These are phyloP conservation scores for Arachis hypogaea DNA, from an alignment of 306 rosid species.

Conservation along the genomic window DNA sequence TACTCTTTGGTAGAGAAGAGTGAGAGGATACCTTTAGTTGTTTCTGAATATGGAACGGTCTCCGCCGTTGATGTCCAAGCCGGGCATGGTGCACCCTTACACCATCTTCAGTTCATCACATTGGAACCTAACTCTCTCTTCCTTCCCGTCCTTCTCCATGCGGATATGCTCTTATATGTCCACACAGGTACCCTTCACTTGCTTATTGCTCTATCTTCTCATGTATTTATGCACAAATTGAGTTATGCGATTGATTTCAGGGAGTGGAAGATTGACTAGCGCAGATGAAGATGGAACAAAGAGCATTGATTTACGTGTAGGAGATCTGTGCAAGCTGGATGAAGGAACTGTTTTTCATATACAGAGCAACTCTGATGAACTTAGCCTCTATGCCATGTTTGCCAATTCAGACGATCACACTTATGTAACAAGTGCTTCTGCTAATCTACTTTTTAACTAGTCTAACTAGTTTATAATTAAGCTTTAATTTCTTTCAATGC, in stretches of 20 bases:
- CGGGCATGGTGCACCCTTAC: conserved; percentile 49
- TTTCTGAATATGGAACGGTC: conserved; percentile 65
- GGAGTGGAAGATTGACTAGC: conserved; percentile 75
- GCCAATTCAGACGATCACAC: conserved; percentile 51
- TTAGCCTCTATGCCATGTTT: conserved; percentile 73
- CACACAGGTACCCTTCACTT: conserved; percentile 55
- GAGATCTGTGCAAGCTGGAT: conserved; percentile 62
- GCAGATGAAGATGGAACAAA: conserved; percentile 41
- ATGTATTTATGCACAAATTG: too few relatives aligned
- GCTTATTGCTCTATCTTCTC: too few relatives aligned
- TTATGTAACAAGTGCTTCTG: conserved; percentile 47
- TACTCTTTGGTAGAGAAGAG: conserved; percentile 48
- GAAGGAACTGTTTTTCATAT: conserved; percentile 74
- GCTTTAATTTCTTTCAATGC: conserved; percentile 13
- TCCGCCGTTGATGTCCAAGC: conserved; percentile 56
- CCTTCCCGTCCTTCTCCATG: conserved; percentile 86
- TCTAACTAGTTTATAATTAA: neutral
- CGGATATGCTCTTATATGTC: conserved; percentile 75
- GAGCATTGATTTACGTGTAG: conserved; percentile 54
- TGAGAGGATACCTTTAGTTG: conserved; percentile 52
- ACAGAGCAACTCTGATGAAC: conserved; percentile 68
- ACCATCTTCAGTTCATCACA: conserved; percentile 80
- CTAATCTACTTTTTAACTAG: conserved; percentile 3
- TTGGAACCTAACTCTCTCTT: conserved; percentile 83
- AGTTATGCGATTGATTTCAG: conserved; percentile 36